Percentiles rank a stretch among this genome's conserved stretches.
Evolutionary conservation across 2,329 filamentous ascomycete species (phyloP).

Genomic region (Aspergillus cejpii): DNA sequence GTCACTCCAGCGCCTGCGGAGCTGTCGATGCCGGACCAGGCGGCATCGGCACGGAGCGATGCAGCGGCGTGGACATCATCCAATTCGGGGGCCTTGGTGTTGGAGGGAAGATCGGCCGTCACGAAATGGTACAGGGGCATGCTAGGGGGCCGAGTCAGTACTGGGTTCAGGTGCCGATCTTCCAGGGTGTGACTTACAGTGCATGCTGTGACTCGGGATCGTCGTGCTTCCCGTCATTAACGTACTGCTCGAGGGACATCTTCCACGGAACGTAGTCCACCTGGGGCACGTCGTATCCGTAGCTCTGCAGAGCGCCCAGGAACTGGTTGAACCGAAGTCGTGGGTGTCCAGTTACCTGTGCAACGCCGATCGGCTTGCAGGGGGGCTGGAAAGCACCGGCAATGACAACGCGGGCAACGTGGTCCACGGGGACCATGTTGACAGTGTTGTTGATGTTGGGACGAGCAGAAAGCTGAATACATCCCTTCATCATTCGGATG

Average conservation of each 20-base stretch:
- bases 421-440: constrained; percentile 80
- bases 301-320: constrained; percentile 61
- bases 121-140: constrained; percentile 71
- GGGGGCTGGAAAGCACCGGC: constrained; percentile 63
- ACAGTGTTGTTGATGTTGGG: constrained; percentile 79
- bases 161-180: neutral
- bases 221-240: constrained; percentile 51
- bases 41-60: constrained; percentile 57
- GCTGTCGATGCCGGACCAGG: constrained; percentile 53
- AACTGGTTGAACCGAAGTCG: constrained; percentile 71
- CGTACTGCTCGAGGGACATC: constrained; percentile 59
- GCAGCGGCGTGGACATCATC: constrained; percentile 63
- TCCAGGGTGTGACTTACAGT: constrained; percentile 40
- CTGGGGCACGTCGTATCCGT: constrained; percentile 64
- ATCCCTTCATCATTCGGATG: constrained; percentile 78
- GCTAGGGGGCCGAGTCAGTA: constrained; percentile 20
- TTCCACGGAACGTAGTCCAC: constrained; percentile 65
- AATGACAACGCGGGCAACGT: constrained; percentile 74
- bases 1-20: constrained; percentile 53
- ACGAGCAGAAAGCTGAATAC: constrained; percentile 66
- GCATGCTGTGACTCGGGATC: constrained; percentile 60
- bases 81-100: constrained; percentile 65
- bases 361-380: constrained; percentile 51
- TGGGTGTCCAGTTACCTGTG: constrained; percentile 74
- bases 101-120: constrained; percentile 60